These are phyloP conservation scores for Achaetomiella virescens DNA, from an alignment of 495 filamentous ascomycete genomes.

Conservation along the genomic window DNA sequence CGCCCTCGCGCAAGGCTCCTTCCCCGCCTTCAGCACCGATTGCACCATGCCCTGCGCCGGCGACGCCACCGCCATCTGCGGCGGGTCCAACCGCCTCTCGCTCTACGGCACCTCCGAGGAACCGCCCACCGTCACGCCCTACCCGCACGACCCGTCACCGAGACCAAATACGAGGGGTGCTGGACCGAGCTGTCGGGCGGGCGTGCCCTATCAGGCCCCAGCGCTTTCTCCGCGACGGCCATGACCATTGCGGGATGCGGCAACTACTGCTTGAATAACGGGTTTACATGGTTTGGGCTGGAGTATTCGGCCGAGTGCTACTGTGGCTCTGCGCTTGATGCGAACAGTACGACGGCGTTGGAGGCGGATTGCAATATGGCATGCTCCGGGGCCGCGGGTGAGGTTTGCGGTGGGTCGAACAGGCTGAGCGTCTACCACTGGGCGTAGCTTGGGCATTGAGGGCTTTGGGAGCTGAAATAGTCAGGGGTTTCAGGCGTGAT, in stretches of 20 bases:
- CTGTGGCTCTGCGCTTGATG: constrained; percentile 42
- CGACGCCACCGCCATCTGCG: constrained; percentile 36
- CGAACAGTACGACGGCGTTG: not conserved
- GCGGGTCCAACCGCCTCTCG: constrained; percentile 37
- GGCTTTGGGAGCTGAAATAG: too few species aligned
- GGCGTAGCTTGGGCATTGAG: not conserved
- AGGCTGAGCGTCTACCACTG: constrained; percentile 21
- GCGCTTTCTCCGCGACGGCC: not conserved
- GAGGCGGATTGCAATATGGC: constrained; percentile 8
- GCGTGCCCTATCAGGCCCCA: not conserved
- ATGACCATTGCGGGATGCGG: constrained; percentile 12
- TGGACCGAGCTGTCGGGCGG: constrained; percentile 8
- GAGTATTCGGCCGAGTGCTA: constrained; percentile 59
- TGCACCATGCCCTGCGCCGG: constrained; percentile 42
- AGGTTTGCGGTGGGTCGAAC: constrained; percentile 15
- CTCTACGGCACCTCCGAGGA: constrained; percentile 29
- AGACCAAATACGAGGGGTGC: constrained; percentile 1
- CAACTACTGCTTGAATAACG: constrained; percentile 21
- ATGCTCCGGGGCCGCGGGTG: constrained; percentile 1
- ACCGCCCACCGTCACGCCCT: not conserved
- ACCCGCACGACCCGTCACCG: constrained; percentile 9
- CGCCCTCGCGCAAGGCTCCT: constrained; percentile 6
- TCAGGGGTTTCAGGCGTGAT: too few species aligned
- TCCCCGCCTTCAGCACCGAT: constrained; percentile 8
- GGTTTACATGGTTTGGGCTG: constrained; percentile 8